Evolutionary conservation across 306 rosid genomes (phyloP), one percentile per base, ranked within the genome.

Genomic region (Fragaria iinumae): DNA sequence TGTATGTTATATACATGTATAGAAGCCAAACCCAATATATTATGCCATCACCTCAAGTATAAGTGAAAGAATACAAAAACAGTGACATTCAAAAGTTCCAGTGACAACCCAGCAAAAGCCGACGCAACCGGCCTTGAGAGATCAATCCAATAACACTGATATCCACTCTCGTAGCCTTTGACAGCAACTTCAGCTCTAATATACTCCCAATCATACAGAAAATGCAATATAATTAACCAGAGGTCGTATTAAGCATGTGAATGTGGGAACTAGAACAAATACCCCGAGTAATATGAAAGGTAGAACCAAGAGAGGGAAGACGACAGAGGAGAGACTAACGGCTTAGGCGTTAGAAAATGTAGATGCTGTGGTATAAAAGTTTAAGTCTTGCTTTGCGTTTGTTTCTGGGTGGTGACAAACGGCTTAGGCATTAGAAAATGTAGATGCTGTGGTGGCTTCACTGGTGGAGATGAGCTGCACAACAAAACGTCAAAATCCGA

Each of bases 401-500:
- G 45, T 70, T 47, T 23, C 10, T 7, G 27, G 69, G 53, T 4
- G 69, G 69, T 43, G 8, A 73, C 34, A 41, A 41, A 43, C 69
- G 43, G 57, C 67, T 23, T 8, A 4, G 21, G 55, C 55, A 34
- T 21, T 73, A 59, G 18, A 62, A 27, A 62, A 29, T 62, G 10
- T 8, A 59, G 8, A 43, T 59, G 77, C 69, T 59, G 44, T 43
- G 69, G 57, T 17, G 77, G 57, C 69, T 7, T 74, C 27, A 17
- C 43, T 2, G 0, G 20, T 10, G 69, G 60, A 43, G 77, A 64
- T 64, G 3, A 59, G 32, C 57, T 27, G 9, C 45, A 23, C 45
- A 57, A 60, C 77, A 60, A 74, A 29, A 60, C 44, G 77, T 60
- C 69, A 10, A 44, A 6, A 74, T 59, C 45, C 5, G n/a, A 5